These are phyloP conservation scores for Triangularia verruculosa DNA, from an alignment of 2,329 filamentous ascomycete genomes.

Conservation along the genomic window DNA sequence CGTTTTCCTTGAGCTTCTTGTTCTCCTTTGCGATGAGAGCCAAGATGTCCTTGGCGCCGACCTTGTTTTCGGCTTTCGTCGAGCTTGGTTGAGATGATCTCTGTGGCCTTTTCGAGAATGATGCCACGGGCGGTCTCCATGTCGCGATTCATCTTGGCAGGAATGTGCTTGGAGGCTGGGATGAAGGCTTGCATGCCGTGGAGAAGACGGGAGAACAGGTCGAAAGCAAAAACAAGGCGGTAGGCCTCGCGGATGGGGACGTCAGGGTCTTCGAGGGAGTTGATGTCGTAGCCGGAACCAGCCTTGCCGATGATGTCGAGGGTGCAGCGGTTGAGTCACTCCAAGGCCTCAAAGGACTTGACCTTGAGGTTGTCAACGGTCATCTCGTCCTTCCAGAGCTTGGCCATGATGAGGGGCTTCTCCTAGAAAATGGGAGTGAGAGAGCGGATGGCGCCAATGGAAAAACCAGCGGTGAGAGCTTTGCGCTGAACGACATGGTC, in stretches of 20 bases:
- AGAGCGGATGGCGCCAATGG: conserved; percentile 32
- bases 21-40: conserved; percentile 33
- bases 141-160: conserved; percentile 39
- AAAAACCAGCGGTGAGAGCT: conserved; percentile 24
- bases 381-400: conserved; percentile 39
- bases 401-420: conserved; percentile 42
- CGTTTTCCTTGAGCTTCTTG: conserved; percentile 23
- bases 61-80: conserved; percentile 33
- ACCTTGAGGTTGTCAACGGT: conserved; percentile 28
- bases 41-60: conserved; percentile 37
- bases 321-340: conserved; percentile 44
- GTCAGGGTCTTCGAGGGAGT: conserved; percentile 38
- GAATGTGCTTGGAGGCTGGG: conserved; percentile 38
- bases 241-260: conserved; percentile 40
- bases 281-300: conserved; percentile 41
- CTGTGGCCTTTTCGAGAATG: conserved; percentile 35
- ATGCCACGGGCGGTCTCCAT: conserved; percentile 35
- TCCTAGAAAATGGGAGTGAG: conserved; percentile 41
- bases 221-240: conserved; percentile 42
- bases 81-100: conserved; percentile 37
- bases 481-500: conserved; percentile 41
- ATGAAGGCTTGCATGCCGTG: conserved; percentile 43
- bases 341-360: conserved; percentile 37
- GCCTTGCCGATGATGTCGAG: conserved; percentile 44
- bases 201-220: conserved; percentile 35